Evolutionary conservation across 176 grass and related monocot genomes (phyloP).

Genomic region (Neostapfia colusana): DNA sequence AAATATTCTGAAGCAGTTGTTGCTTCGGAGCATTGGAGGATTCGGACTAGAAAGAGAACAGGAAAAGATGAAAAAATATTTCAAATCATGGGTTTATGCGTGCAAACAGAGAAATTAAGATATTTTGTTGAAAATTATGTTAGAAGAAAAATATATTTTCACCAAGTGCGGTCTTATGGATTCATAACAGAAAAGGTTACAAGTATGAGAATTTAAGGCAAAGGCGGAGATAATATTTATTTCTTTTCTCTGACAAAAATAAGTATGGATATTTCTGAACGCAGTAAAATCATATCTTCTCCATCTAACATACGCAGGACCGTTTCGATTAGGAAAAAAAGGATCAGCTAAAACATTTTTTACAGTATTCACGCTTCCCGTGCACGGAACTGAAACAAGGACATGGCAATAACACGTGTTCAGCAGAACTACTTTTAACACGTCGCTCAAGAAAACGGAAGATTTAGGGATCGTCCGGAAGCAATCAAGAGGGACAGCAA

Average conservation of each 20-base stretch:
- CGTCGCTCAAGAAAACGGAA: not conserved
- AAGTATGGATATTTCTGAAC: not conserved
- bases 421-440: not conserved
- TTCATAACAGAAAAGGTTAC: not conserved
- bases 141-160: not conserved
- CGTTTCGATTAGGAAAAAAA: not conserved
- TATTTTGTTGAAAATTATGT: not conserved
- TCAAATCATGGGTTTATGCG: not conserved
- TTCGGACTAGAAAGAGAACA: not conserved
- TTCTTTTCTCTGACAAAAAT: not conserved
- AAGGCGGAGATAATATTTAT: not conserved
- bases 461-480: not conserved
- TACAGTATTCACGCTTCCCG: not conserved
- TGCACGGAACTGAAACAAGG: not conserved
- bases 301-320: not conserved
- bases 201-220: not conserved
- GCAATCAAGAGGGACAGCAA: not conserved
- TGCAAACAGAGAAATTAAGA: not conserved
- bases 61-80: not conserved
- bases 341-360: not conserved
- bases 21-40: not conserved
- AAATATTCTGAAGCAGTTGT: conserved; percentile 2
- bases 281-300: not conserved
- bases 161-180: not conserved
- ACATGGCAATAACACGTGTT: not conserved